Evolutionary conservation across 2,329 filamentous ascomycete genomes (phyloP), one percentile per base, ranked within the genome.

Genomic region (Tolypocladium nubicola): DNA sequence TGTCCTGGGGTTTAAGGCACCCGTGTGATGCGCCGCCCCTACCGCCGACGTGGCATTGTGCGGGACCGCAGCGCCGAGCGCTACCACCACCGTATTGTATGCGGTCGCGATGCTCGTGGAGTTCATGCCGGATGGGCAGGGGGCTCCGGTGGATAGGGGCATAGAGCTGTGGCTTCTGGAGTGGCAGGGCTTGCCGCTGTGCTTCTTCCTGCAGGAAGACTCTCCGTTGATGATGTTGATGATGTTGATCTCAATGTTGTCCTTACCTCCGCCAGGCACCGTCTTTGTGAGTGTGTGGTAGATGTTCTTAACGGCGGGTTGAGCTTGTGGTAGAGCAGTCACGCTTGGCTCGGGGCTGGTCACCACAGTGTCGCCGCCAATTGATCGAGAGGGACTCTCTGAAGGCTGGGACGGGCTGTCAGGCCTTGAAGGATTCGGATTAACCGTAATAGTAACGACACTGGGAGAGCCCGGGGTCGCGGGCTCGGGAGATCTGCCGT

Each of bases 81-180:
- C 73, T 57, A 68, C 64, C 19, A 66, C 58, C n/a, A 73, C 62
- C 1, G 71, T 74, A 63, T 72, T 73, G 61, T 69, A 74, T 39
- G 68, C 62, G 16, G 71, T 73, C 13, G 66, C 60, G 30, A 71
- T 65, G 47, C 65, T 68, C 33, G 70, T 71, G 6, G 66, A 68
- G 26, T 64, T 57, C 14, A 62, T 57, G 54, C 58, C 61, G 3
- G 56, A 52, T 16, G 63, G 54, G 55, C 67, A 71, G 23, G 60
- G 61, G 7, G 13, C 10, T 23, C 40, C 26, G 63, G 62, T 19
- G 63, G 56, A 45, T 60, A 40, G 62, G n/a, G 41, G n/a, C 43
- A 30, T 4, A n/a, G 26, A n/a, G 26, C 45, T 26, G 26, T 26
- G 45, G 14, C 10, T 10, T 14, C 26, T 26, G 19, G 52, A 49